Conservation (phyloP, 352 stramenopile genomes). For the Phytophthora aleatoria region DNA sequence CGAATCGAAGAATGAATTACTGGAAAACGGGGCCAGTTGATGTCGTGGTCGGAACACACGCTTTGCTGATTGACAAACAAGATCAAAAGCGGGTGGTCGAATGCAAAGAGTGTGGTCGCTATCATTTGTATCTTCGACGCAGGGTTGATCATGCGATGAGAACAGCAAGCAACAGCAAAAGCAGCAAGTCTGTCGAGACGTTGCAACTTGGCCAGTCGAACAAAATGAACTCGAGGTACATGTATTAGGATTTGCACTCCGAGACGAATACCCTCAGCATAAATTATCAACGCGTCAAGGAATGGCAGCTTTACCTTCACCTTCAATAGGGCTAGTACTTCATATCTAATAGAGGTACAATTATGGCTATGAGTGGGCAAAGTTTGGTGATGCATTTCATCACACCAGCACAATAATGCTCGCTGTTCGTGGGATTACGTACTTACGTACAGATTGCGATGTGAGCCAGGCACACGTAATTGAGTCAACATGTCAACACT, state of each 20-base stretch:
- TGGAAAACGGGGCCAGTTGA: too few relatives aligned
- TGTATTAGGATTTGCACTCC: constrained; percentile 1
- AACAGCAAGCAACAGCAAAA: constrained; percentile 1
- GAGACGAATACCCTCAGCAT: neutral
- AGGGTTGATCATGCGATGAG: constrained; percentile 19
- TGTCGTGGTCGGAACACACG: constrained; percentile 7
- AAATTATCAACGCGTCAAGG: neutral
- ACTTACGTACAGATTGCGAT: too few relatives aligned
- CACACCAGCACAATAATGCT: neutral
- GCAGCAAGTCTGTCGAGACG: neutral
- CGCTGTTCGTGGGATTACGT: neutral
- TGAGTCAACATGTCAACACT: constrained; percentile 7
- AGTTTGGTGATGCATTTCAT: too few relatives aligned
- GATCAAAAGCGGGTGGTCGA: constrained; percentile 13
- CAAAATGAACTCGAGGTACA: neutral
- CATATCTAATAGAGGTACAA: too few relatives aligned
- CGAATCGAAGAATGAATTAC: constrained; percentile 19
- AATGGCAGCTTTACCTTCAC: neutral
- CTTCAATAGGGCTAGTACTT: neutral
- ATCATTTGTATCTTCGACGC: constrained; percentile 32
- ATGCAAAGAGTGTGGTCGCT: constrained; percentile 16
- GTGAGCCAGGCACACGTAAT: constrained; percentile 7
- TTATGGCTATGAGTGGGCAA: too few relatives aligned
- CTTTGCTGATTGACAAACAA: constrained; percentile 6
- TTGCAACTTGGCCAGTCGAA: constrained; percentile 21